phyloP scores from a whole-genome alignment of 2,329 filamentous ascomycete species.

The Sporothrix luriei region DNA sequence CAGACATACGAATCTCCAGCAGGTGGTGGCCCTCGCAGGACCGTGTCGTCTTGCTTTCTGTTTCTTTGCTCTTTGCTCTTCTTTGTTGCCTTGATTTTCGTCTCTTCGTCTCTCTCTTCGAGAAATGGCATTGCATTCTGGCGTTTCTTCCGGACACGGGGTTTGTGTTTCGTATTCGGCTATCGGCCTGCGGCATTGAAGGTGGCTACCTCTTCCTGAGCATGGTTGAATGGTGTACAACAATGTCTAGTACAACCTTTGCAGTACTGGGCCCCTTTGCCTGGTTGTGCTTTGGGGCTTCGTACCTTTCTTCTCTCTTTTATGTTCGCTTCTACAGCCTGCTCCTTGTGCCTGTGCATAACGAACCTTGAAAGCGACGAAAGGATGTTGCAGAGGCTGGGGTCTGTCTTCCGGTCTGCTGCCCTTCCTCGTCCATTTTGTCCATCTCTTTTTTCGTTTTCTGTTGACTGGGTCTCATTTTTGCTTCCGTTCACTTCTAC shows the following conservation, averaged over 20 bases:
- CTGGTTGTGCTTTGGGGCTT: conserved; percentile 13
- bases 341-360: background rate
- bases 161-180: conserved; percentile 17
- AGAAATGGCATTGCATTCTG: conserved; percentile 30
- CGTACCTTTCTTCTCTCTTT: background rate
- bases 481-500: conserved; percentile 1
- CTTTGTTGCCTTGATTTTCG: background rate
- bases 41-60: background rate
- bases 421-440: background rate
- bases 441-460: background rate
- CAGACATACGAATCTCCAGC: background rate
- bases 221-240: background rate
- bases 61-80: background rate
- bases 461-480: conserved; percentile 16
- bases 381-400: background rate
- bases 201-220: background rate
- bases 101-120: background rate
- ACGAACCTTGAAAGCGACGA: background rate
- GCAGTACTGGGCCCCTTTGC: background rate
- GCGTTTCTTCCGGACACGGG: conserved; percentile 29
- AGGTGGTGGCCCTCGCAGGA: background rate
- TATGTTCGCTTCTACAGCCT: background rate
- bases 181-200: background rate
- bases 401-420: background rate
- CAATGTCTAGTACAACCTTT: background rate